Conservation (phyloP, 2,329 filamentous ascomycete genomes). For the Waltergamsia citrina region DNA sequence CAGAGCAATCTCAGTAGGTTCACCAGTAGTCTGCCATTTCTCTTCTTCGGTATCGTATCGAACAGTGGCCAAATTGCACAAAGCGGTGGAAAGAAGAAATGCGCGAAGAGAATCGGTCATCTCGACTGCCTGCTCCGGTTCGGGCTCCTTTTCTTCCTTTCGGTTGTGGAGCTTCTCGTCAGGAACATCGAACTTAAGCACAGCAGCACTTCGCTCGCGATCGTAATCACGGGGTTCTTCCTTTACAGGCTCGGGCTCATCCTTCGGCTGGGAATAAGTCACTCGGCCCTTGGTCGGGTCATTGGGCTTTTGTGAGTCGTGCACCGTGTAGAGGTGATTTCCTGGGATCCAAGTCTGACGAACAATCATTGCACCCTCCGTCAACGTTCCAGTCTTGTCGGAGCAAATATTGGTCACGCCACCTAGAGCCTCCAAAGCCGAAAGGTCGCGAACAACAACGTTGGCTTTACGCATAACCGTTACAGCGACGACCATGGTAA, state of each 20-base stretch:
- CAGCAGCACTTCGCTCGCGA: constrained; percentile 48
- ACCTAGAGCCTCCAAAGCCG: constrained; percentile 59
- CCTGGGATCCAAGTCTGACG: constrained; percentile 56
- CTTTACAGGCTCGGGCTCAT: constrained; percentile 19
- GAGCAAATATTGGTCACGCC: constrained; percentile 66
- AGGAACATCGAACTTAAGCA: constrained; percentile 53
- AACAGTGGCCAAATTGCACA: constrained; percentile 58
- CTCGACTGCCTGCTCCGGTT: constrained; percentile 26
- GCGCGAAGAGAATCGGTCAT: constrained; percentile 39
- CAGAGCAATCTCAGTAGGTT: constrained; percentile 68
- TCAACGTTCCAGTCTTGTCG: constrained; percentile 64
- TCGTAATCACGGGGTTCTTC: constrained; percentile 43
- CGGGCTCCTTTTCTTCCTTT: constrained; percentile 10
- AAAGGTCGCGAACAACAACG: constrained; percentile 56
- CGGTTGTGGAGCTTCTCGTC: constrained; percentile 39
- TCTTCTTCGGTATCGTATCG: constrained; percentile 42
- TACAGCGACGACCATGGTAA: constrained; percentile 59
- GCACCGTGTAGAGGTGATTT: constrained; percentile 48
- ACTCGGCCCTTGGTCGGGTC: constrained; percentile 51
- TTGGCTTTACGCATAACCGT: constrained; percentile 56
- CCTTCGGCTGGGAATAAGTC: constrained; percentile 29
- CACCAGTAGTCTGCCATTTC: constrained; percentile 58
- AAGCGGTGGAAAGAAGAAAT: constrained; percentile 46
- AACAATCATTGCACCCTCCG: constrained; percentile 61
- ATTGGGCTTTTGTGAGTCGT: constrained; percentile 48